These are phyloP conservation scores for Tanacetum coccineum DNA, from an alignment of 129 eudicot species.

Conservation along the genomic window DNA sequence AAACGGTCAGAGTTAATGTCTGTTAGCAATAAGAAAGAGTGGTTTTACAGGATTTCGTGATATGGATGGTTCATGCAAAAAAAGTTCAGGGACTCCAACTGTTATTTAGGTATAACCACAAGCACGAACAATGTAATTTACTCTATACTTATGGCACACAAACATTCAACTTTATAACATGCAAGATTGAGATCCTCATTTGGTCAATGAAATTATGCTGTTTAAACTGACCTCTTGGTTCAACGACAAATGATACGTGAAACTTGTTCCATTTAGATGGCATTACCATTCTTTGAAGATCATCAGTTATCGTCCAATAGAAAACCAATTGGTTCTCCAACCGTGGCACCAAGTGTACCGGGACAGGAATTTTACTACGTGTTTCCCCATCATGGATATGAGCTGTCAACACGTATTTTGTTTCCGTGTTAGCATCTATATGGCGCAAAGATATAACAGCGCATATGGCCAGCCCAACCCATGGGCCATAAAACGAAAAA, in stretches of 20 bases:
- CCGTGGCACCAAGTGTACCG: slow-evolving; percentile 4
- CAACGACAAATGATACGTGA: background rate
- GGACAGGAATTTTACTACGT: background rate
- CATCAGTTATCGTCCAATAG: slow-evolving; percentile 4
- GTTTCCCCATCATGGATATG: slow-evolving; percentile 3
- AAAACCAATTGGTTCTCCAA: slow-evolving; percentile 16
- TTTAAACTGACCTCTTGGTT: slow-evolving; percentile 3
- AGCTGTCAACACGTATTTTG: slow-evolving; percentile 1
- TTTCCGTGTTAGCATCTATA: slow-evolving; percentile 1
- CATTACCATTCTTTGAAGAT: background rate
- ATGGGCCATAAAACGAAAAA: slow-evolving; percentile 5
- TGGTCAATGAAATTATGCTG: background rate
- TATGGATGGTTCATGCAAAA: too few species aligned
- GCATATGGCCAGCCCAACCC: slow-evolving; percentile 23
- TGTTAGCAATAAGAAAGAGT: too few species aligned
- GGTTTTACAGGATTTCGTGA: too few species aligned
- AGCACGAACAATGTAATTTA: too few species aligned
- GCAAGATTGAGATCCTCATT: too few species aligned
- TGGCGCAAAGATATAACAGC: background rate
- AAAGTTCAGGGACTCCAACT: too few species aligned
- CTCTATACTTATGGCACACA: too few species aligned
- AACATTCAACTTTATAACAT: too few species aligned
- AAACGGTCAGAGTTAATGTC: too few species aligned
- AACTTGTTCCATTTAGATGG: background rate
- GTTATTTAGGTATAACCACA: too few species aligned